Percentiles rank a stretch among this genome's conserved stretches.
Conservation (phyloP, 2,329 filamentous ascomycete genomes). For the Beauveria sp. region DNA sequence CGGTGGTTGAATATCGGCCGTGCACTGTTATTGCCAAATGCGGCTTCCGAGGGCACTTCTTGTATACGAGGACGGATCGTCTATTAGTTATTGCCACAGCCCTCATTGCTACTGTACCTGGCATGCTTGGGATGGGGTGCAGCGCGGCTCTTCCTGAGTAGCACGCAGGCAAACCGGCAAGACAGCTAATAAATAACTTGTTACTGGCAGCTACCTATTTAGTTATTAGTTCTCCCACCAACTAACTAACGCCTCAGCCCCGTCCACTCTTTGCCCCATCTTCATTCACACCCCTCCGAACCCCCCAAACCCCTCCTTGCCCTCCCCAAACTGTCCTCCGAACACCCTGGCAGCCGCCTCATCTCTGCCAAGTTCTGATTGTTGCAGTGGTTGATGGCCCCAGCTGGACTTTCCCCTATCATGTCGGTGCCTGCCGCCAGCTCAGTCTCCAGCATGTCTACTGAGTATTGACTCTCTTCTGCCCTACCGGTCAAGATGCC, state of each 20-base stretch:
- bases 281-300: not conserved
- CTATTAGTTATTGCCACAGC: not conserved
- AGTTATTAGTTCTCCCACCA: not conserved
- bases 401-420: not conserved
- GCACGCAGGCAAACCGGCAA: too few species aligned
- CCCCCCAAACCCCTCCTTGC: not conserved
- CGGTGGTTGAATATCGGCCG: not conserved
- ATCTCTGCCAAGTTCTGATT: not conserved
- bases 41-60: not conserved
- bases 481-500: not conserved
- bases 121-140: not conserved
- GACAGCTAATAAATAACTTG: not conserved
- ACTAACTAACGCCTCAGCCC: conserved; percentile 1
- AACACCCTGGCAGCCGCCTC: not conserved
- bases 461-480: not conserved
- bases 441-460: not conserved
- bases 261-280: not conserved
- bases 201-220: not conserved
- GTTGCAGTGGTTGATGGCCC: not conserved
- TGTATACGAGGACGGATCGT: not conserved
- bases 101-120: not conserved
- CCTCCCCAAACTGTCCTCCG: not conserved
- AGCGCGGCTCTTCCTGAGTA: too few species aligned
- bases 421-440: not conserved
- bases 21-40: not conserved